Percentiles rank a stretch among this genome's conserved stretches.
These are phyloP conservation scores for Leccinum longicurvipes DNA, from an alignment of 768 basidiomycete genomes.

Conservation along the genomic window DNA sequence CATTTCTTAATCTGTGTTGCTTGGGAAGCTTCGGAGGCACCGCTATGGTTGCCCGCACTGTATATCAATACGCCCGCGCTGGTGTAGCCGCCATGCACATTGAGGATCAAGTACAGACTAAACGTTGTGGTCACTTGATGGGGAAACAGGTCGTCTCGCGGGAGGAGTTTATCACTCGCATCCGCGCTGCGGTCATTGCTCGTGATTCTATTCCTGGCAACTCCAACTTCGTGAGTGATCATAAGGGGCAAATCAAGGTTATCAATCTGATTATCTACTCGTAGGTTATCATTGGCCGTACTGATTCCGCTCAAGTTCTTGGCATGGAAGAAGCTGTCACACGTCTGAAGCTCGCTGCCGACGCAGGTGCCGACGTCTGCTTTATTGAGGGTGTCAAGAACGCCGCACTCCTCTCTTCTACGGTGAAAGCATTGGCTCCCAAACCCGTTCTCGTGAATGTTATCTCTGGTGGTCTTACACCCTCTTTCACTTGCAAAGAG, in stretches of 20 bases:
- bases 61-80: conserved; percentile 63
- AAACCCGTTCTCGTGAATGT: conserved; percentile 80
- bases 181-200: conserved; percentile 74
- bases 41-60: conserved; percentile 71
- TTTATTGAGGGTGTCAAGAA: conserved; percentile 80
- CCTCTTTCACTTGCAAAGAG: conserved; percentile 66
- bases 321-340: conserved; percentile 75
- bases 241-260: background rate
- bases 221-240: conserved; percentile 61
- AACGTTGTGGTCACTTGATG: conserved; percentile 73
- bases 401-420: conserved; percentile 57
- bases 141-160: conserved; percentile 81
- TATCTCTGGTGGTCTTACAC: conserved; percentile 74
- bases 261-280: background rate
- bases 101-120: conserved; percentile 81
- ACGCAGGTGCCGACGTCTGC: conserved; percentile 74
- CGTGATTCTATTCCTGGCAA: conserved; percentile 72
- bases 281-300: conserved; percentile 70
- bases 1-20: conserved; percentile 7
- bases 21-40: conserved; percentile 60
- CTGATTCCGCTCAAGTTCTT: conserved; percentile 73
- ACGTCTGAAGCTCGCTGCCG: conserved; percentile 66
- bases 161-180: conserved; percentile 70
- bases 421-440: conserved; percentile 65
- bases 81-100: conserved; percentile 77